These are phyloP conservation scores for Zangia roseola DNA, from an alignment of 768 basidiomycete species.

Conservation along the genomic window DNA sequence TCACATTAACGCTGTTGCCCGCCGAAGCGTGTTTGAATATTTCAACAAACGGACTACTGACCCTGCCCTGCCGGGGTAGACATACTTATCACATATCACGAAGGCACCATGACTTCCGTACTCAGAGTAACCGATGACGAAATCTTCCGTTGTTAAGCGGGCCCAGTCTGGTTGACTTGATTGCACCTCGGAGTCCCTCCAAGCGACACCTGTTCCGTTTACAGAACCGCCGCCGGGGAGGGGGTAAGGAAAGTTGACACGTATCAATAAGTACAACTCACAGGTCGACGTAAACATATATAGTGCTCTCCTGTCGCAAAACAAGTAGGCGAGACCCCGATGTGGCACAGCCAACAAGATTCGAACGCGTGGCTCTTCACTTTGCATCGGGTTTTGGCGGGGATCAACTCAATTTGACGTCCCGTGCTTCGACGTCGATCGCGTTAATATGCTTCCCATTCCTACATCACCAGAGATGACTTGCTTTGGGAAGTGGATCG, in stretches of 20 bases:
- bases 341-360: constrained; percentile 21
- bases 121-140: background rate
- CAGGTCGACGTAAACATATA: constrained; percentile 14
- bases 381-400: constrained; percentile 15
- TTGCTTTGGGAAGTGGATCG: constrained; percentile 21
- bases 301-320: constrained; percentile 5
- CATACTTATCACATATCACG: background rate
- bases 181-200: background rate
- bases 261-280: background rate
- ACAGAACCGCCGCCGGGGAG: background rate
- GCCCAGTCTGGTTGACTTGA: no score
- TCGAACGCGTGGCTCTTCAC: constrained; percentile 17
- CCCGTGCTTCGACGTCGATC: constrained; percentile 27
- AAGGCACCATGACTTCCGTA: background rate
- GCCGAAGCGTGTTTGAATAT: no score
- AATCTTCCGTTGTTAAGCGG: background rate
- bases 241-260: constrained; percentile 9
- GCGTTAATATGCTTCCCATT: constrained; percentile 15
- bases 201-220: background rate
- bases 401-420: constrained; percentile 12
- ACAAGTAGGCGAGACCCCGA: constrained; percentile 18
- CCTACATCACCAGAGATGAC: constrained; percentile 14
- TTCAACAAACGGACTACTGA: no score
- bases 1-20: no score
- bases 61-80: no score